Base-by-base conservation (phyloP, 1,284 basidiomycete genomes). In the Neotropicomus parvogracilis region DNA sequence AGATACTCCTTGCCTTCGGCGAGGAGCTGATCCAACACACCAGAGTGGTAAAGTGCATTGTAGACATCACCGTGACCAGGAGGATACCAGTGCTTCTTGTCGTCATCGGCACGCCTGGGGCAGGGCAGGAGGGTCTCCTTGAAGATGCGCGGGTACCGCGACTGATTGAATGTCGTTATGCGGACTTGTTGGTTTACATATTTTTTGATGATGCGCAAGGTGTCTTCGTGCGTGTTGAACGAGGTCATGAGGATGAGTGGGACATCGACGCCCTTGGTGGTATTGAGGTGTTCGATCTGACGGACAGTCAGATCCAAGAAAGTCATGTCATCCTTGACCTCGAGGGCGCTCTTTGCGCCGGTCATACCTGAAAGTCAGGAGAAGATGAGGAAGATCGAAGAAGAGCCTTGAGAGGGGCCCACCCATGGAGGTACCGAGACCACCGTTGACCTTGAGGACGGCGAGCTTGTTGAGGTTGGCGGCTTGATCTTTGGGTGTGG, bases 181-280 rank as follows among this genome's bases (percentile, higher is more conserved):
- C 91, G 87, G 61, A 97, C 82, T 70, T 95, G 94, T 75, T 97
- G 94, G 79, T 98, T 98, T 46, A 88, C 92, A 73, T 99, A 99
- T 75, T 99, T 99, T 73, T 98, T 97, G 75, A 99, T 99, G 76
- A 98, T 97, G 53, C 95, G 88, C 50, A 92, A 80, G 40, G 94
- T 97, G 70, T 97, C 94, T 46, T 95, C 93, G 69, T 95, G 95
- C 35, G 97, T 98, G 80, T 99, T 98, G 85, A 99, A 98, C 55
- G 94, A 97, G 66, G 97, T 98, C 95, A 99, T 99, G 67, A 99
- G 85, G 73, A 98, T 95, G 68, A 99, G 91, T 13, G 95, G 95
- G 39, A 98, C 95, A 73, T 97, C 83, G 59, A 85, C 84, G 39
- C 76, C 75, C 64, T 73, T 71, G 46, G 79, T 79, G 42, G 84